Evolutionary conservation across 768 basidiomycete species (phyloP).

Genomic region (Tylopilus plumbeoviolaceoides): DNA sequence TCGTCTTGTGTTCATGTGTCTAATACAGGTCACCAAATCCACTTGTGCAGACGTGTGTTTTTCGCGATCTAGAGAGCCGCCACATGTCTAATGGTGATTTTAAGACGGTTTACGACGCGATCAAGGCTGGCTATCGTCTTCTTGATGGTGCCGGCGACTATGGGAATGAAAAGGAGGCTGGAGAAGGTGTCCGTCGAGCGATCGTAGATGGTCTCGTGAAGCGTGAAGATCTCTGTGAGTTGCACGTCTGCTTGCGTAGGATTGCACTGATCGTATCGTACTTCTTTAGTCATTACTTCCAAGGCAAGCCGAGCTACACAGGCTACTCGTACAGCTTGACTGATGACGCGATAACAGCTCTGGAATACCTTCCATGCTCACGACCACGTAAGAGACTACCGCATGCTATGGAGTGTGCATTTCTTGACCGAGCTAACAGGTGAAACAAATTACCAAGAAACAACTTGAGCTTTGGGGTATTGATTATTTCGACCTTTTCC

Average conservation of each 20-base stretch:
- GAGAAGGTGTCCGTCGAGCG: constrained; percentile 74
- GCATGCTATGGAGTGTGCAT: not conserved
- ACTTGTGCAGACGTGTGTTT: constrained; percentile 55
- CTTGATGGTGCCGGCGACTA: constrained; percentile 86
- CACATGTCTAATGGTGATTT: constrained; percentile 2
- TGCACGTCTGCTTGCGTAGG: not conserved
- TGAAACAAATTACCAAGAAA: constrained; percentile 48
- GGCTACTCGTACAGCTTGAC: not conserved
- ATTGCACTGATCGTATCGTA: not conserved
- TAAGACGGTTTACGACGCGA: constrained; percentile 78
- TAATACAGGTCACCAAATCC: constrained; percentile 49
- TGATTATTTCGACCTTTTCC: constrained; percentile 77
- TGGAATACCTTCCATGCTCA: constrained; percentile 89
- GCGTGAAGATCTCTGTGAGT: constrained; percentile 81
- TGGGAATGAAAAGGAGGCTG: constrained; percentile 86
- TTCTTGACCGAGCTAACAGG: constrained; percentile 33
- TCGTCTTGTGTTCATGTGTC: not conserved
- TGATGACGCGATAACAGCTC: constrained; percentile 40
- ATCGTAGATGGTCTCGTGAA: constrained; percentile 79
- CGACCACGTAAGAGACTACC: constrained; percentile 52
- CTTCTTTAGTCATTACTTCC: constrained; percentile 66
- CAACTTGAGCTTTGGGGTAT: constrained; percentile 82
- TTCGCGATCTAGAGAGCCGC: not conserved
- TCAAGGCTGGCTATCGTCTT: constrained; percentile 83
- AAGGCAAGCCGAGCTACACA: constrained; percentile 44